Evolutionary conservation across 2,329 filamentous ascomycete genomes (phyloP), one percentile per base, ranked within the genome.

Genomic region (Hypoxylon sp.): DNA sequence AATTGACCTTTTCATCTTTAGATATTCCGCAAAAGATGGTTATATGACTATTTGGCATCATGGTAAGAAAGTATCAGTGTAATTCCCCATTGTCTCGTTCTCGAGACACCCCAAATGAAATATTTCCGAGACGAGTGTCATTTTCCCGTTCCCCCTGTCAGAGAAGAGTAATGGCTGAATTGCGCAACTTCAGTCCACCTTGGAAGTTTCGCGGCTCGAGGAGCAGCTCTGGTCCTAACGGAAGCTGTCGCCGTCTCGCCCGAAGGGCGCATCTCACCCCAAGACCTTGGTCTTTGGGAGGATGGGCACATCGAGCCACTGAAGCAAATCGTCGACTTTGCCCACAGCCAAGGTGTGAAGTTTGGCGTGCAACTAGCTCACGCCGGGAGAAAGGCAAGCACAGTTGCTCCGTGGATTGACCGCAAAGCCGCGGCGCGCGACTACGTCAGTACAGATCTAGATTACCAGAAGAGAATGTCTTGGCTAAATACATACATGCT

Each of bases 31-130:
- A n/a, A 72, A 81, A 34, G 75, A 80, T 5, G 83, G 82, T 14
- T 76, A 79, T 68, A 75, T 79, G 66, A 82, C 80, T 2, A 78
- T 80, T 13, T 85, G 80, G 78, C 82, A 85, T 72, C 75, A 79
- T 9, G 77, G 64, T 67, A 67, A 32, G 34, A 3, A 5, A 11
- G 28, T 19, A 23, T 19, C 6, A n/a, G 13, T 17, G 34, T 43
- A 1, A 6, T 30, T 32, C 17, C 17, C 51, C 23, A 10, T 28
- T 50, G 2, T 17, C 30, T 38, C 50, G 10, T 53, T 53, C 9
- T 14, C 2, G 21, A 6, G 25, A 6, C 6, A 9, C 28, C 28
- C 28, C 6, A 30, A 6, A 30, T 30, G 5, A 30, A 7, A 7
- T 9, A 30, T 30, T 30, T 30, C 6, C 28, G 9, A 30, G 28